Base-by-base conservation (phyloP, 257 asterid species). In the Leptodermis oblonga region DNA sequence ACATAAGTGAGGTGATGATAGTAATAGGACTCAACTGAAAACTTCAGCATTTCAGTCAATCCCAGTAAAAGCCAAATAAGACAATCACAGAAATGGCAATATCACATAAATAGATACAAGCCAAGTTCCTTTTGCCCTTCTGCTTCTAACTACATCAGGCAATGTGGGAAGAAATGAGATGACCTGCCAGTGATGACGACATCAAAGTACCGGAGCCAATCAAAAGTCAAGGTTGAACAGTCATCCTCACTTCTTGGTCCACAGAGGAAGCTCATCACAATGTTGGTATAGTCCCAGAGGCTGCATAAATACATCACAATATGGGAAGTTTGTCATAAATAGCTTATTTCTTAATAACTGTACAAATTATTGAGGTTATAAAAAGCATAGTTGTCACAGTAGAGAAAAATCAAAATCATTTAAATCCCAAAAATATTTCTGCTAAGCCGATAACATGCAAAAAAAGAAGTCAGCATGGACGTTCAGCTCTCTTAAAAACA, bases 111-210 rank as follows among this genome's bases (percentile, higher is more conserved):
- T 17, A 28, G n/a, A 26, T 5, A 69, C 3, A 55, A 1, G n/a
- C 8, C 53, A 14, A 28, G 12, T 49, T 56, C 31, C 45, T 18
- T 26, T 28, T 56, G 67, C 28, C 28, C 58, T n/a, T 4, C 25
- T 39, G 58, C 67, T 55, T 55, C 34, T 39, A 30, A 58, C 28
- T 67, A 22, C 48, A 67, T n/a, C 13, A 48, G 31, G 46, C 20
- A 51, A 67, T 51, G 9, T 33, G 20, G 42, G 43, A 75, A 69
- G 82, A 73, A 74, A 73, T 73, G 59, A 49, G 42, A 73, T 43
- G 72, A 94, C 99, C 99, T 94, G 82, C 99, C 99, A 77, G 98
- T 91, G 71, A 94, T 85, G 74, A 94, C 90, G 67, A 91, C 86
- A 73, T 94, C 94, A 48, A 94, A 94, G 85, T 86, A 82, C 72